Base-by-base conservation (phyloP, 2,329 filamentous ascomycete genomes). In the Stagonosporopsis cucurbitacearum region DNA sequence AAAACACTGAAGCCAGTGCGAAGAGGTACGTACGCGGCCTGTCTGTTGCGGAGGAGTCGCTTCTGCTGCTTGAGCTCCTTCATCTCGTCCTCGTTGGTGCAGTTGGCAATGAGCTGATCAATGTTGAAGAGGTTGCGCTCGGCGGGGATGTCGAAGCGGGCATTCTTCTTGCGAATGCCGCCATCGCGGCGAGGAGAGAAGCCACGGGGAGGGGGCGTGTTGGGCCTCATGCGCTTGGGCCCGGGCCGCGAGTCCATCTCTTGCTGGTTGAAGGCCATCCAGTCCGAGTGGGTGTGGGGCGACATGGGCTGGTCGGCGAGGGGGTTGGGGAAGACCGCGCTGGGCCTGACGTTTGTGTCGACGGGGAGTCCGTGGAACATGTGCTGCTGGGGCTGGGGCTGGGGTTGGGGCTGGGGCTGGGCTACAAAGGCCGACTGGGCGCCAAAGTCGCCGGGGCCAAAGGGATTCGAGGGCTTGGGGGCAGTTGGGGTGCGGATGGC, bases 61-160 rank as follows among this genome's bases (percentile, higher is more conserved):
- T 98, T 98, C 78, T 97, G 95, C 76, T 96, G 92, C 85, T 99
- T 99, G 70, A 99, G 84, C 80, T 98, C 93, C 83, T 96, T 98
- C 81, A 96, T 90, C 80, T 96, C 89, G 64, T 95, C 88, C 71
- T 98, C 94, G 75, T 96, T 89, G 52, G 86, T 92, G 32, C 92
- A 94, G 77, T 91, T 88, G 49, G 88, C 84, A 77, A 99, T 98
- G 71, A 98, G 84, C 59, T 91, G 85, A 76, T 99, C 95, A 78
- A 99, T 98, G 79, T 96, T 98, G 81, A 86, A 88, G 66, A 99
- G 85, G 71, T 93, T 98, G 60, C 93, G 87, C 79, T 97, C 95
- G 40, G 91, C 88, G 9, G 95, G 95, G 65, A 99, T 99, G 72
- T 98, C 94, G 77, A 98, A 97, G 65, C 94, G 90, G 63, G 93